Base-by-base conservation (phyloP, 2,329 filamentous ascomycete species). In the Meredithiella fracta region DNA sequence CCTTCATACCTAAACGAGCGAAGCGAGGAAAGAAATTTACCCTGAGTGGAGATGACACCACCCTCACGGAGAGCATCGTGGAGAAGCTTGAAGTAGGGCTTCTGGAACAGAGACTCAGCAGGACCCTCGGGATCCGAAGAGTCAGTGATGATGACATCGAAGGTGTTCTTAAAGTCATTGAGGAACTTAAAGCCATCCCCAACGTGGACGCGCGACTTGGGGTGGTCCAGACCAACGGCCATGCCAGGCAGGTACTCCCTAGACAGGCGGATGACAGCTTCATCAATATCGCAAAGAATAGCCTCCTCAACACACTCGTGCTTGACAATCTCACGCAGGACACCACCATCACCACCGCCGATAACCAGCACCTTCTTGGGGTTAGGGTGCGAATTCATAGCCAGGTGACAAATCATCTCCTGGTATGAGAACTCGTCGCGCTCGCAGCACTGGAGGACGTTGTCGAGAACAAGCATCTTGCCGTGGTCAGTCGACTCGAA, bases 111-210 rank as follows among this genome's bases (percentile, higher is more conserved):
- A 65, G 80, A 84, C 80, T 97, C 90, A 63, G 92, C 92, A 31
- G 92, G 92, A 61, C 92, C 92, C 70, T 97, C 92, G 56, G 92
- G 92, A 70, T 98, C 92, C 60, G 88, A 95, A 63, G 88, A 94
- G 75, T 98, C 92, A 66, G 92, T 98, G 76, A 98, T 97, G 76
- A 98, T 98, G 67, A 98, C 90, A 68, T 98, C 92, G 68, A 98
- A 98, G 68, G 85, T 79, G 76, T 95, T 90, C 82, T 95, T 91
- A 78, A 88, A 90, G 70, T 95, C 86, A 69, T 86, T 82, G 62
- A 98, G 80, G 79, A 96, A 98, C 78, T 97, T 92, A 82, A 98
- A 98, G 67, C 92, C 92, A 67, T 98, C 92, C 65, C 90, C 92
- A 61, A 98, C 78, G 74, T 95, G 88, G 63, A 86, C 84, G 74